These are phyloP conservation scores for Pseudopediastrum boryanum DNA, from an alignment of 139 green algal species.

Conservation along the genomic window DNA sequence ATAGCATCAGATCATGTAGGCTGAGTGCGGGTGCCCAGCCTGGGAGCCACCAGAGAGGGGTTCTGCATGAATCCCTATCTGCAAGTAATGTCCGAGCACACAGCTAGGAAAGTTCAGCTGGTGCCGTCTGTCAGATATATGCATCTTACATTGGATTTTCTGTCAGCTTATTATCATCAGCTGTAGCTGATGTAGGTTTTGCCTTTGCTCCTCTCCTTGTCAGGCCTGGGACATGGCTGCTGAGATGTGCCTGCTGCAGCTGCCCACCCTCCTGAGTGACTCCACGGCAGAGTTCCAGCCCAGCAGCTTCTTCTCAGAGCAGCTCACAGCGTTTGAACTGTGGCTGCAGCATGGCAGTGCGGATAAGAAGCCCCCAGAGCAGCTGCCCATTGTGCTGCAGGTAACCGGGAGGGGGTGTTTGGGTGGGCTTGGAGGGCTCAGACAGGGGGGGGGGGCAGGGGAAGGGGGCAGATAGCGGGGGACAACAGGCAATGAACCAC, in stretches of 20 bases:
- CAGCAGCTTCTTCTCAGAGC: slow-evolving; percentile 94
- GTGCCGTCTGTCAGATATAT: too few relatives aligned
- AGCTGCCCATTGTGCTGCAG: slow-evolving; percentile 99
- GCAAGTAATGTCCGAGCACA: too few relatives aligned
- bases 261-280: slow-evolving; percentile 49
- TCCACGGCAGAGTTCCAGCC: slow-evolving; percentile 58
- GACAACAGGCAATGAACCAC: too few relatives aligned
- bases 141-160: too few relatives aligned
- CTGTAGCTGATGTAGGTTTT: background rate
- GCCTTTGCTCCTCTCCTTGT: too few relatives aligned
- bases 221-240: slow-evolving; percentile 92
- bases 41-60: too few relatives aligned
- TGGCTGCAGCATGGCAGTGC: slow-evolving; percentile 90
- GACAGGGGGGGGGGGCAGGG: background rate
- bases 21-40: too few relatives aligned
- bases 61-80: too few relatives aligned
- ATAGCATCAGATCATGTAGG: too few relatives aligned
- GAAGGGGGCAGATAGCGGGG: too few relatives aligned
- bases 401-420: slow-evolving; percentile 23
- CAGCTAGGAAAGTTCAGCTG: too few relatives aligned
- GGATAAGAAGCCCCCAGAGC: slow-evolving; percentile 91
- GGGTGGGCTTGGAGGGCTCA: background rate
- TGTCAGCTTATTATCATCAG: background rate
- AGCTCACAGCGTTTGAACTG: slow-evolving; percentile 98
- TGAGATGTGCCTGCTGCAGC: slow-evolving; percentile 89